Evolutionary conservation across 179 eudicot species (phyloP), one percentile per base, ranked within the genome.

Genomic region (Corrigiola litoralis): DNA sequence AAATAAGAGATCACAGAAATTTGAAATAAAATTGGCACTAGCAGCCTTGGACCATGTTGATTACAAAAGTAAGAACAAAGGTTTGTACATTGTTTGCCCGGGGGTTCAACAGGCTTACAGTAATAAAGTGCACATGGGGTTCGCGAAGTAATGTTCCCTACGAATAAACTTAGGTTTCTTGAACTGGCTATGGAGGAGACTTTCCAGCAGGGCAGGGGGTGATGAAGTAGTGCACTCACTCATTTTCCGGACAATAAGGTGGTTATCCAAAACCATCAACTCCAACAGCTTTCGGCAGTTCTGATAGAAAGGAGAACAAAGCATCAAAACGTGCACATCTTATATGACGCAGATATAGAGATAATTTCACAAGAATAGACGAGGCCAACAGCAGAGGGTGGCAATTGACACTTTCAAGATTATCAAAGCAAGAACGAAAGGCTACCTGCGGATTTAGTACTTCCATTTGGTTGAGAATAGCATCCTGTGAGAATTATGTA

Each of bases 391-490:
- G 4, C n/a, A n/a, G n/a, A n/a, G n/a, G n/a, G n/a, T n/a, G n/a
- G n/a, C n/a, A n/a, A n/a, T n/a, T n/a, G n/a, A n/a, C n/a, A n/a
- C n/a, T n/a, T 21, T 47, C 10, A 24, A 61, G 16, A 12, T 57
- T 37, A 46, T 46, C 46, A 38, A 50, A 27, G 18, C n/a, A 40
- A 58, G 24, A 41, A 12, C 29, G 44, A 37, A 61, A 68, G 40
- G 31, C 49, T 81, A 92, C 97, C 97, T 92, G 98, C 62, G 98
- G 98, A 75, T 92, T 92, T 73, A 92, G 47, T 61, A 74, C 85
- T 41, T 71, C 75, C 95, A 92, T 82, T 36, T 75, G 85, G 44
- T 65, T 59, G 61, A 92, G 41, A 29, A 92, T 80, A 60, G 56
- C 79, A 69, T 81, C 92, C 97, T 90, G 92, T 64, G 61, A 77